Conservation (phyloP, 177 flowering plant genomes). For the Vitis hybrid region DNA sequence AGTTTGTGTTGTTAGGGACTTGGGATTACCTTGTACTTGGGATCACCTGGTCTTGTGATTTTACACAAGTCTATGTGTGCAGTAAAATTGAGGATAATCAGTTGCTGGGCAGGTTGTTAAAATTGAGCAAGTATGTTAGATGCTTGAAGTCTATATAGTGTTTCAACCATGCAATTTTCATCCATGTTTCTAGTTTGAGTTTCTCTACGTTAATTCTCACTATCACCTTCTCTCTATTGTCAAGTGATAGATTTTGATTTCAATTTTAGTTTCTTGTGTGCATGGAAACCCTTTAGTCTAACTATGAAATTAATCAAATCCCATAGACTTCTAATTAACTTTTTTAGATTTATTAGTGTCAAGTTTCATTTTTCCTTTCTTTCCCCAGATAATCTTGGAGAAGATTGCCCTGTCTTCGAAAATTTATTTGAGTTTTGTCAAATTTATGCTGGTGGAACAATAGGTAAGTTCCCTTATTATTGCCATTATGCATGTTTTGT, state of each 20-base stretch:
- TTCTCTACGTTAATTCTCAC: background rate
- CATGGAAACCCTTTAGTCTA: too few species aligned
- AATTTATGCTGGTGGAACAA: constrained; percentile 97
- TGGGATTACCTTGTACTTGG: background rate
- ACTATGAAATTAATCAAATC: too few species aligned
- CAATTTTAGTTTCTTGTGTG: too few species aligned
- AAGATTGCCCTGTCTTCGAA: constrained; percentile 95
- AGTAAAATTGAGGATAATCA: too few species aligned
- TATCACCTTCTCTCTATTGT: background rate
- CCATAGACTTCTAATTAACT: too few species aligned
- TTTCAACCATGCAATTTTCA: background rate
- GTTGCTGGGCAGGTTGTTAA: background rate
- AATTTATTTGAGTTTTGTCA: constrained; percentile 95
- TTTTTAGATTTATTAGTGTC: too few species aligned
- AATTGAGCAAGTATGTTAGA: background rate
- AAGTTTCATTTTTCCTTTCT: background rate
- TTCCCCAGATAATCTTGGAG: constrained; percentile 84
- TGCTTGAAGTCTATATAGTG: background rate
- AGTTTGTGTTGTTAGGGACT: background rate
- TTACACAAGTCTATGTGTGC: too few species aligned
- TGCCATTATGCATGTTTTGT: background rate
- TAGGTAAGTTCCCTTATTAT: constrained; percentile 48
- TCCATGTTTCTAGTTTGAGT: background rate
- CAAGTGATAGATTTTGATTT: background rate
- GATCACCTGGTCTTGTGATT: background rate